Evolutionary conservation across 352 stramenopile species (phyloP).

Genomic region (Globisporangium canariense): DNA sequence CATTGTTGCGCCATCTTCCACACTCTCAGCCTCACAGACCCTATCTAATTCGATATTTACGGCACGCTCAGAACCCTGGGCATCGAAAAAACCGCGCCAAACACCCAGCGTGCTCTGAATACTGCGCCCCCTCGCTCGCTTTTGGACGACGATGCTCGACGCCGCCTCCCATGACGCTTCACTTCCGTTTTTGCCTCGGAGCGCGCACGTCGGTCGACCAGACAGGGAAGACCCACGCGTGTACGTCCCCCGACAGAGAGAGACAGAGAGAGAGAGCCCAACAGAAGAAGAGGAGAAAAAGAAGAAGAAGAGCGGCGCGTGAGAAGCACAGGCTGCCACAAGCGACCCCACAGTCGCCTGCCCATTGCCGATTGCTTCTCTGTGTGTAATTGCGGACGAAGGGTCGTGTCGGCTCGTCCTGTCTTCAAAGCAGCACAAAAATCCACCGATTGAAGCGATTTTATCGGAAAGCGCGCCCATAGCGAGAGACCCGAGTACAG

Average conservation of each 20-base stretch:
- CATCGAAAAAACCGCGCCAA: conserved; percentile 13
- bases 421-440: too few species aligned
- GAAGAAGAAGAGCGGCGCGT: background rate
- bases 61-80: background rate
- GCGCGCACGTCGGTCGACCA: conserved; percentile 3
- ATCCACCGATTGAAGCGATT: too few species aligned
- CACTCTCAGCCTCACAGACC: background rate
- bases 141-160: conserved; percentile 2
- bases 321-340: background rate
- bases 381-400: too few species aligned
- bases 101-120: background rate
- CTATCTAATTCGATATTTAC: background rate
- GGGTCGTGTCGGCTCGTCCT: too few species aligned
- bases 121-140: conserved; percentile 6
- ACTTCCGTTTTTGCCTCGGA: conserved; percentile 14
- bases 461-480: background rate
- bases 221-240: background rate
- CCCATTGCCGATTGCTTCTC: too few species aligned
- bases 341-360: background rate
- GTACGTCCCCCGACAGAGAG: background rate
- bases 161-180: conserved; percentile 16
- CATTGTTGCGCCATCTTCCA: background rate
- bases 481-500: too few species aligned
- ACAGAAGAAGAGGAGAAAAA: background rate
- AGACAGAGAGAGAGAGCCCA: background rate